phyloP scores from a whole-genome alignment of 768 basidiomycete species.

The Dentipellis sp. region DNA sequence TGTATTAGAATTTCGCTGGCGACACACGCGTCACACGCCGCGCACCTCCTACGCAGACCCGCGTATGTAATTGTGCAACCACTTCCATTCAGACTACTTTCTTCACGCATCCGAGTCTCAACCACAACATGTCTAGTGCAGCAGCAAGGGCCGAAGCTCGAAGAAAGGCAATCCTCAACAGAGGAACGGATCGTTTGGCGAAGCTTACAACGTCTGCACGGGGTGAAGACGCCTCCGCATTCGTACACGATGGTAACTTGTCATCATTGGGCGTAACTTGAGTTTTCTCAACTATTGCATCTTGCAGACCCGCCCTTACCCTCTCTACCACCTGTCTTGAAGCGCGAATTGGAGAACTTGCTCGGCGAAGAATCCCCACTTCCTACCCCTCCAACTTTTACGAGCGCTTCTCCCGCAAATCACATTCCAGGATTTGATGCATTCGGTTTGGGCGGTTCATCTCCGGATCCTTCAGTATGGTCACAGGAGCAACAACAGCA shows the following conservation, averaged over 20 bases:
- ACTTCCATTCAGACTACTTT: too few species aligned
- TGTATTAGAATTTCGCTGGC: background rate
- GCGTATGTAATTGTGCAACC: too few species aligned
- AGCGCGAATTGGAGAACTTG: conserved; percentile 22
- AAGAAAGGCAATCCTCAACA: conserved; percentile 63
- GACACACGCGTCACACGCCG: background rate
- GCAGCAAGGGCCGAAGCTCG: conserved; percentile 72
- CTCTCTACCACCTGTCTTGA: conserved; percentile 20
- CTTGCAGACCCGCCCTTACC: conserved; percentile 33
- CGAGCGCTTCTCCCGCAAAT: conserved; percentile 18
- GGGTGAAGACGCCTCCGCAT: conserved; percentile 54
- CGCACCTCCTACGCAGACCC: conserved; percentile 4
- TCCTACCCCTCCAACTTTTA: conserved; percentile 18
- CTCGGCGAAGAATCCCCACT: conserved; percentile 27
- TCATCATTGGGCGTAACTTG: background rate
- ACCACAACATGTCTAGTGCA: conserved; percentile 30
- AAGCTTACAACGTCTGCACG: conserved; percentile 72
- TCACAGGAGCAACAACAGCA: conserved; percentile 50
- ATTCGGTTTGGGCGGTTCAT: conserved; percentile 14
- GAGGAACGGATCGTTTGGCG: conserved; percentile 66
- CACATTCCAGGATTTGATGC: conserved; percentile 10
- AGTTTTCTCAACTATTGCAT: background rate
- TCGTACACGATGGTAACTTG: conserved; percentile 40
- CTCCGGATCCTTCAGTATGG: conserved; percentile 52
- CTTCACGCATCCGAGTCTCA: too few species aligned